Conservation (phyloP, 306 rosid species). For the Glycine tomentella region DNA sequence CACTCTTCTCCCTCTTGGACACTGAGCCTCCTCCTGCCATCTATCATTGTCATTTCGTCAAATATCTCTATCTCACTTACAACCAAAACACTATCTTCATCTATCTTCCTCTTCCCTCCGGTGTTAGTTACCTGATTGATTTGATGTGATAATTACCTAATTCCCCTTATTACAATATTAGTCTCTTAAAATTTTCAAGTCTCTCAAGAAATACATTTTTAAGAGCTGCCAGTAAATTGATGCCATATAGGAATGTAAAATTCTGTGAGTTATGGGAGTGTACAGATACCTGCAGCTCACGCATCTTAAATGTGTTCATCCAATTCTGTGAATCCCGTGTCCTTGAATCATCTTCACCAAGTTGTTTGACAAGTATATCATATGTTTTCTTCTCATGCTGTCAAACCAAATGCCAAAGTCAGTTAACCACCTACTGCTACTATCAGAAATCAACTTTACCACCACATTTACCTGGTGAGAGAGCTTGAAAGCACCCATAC, state of each 20-base stretch:
- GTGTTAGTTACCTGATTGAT: not conserved
- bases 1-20: not conserved
- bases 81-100: not conserved
- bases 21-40: constrained; percentile 4
- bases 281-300: no score
- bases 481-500: constrained; percentile 97
- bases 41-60: not conserved
- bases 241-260: not conserved
- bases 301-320: no score
- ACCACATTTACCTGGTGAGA: constrained; percentile 81
- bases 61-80: not conserved
- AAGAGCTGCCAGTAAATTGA: not conserved
- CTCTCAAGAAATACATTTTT: constrained; percentile 12
- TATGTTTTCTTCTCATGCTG: no score
- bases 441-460: not conserved
- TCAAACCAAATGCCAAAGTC: constrained; percentile 40
- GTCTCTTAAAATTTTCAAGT: not conserved
- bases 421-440: constrained; percentile 23
- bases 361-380: no score
- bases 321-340: no score
- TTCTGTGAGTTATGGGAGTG: not conserved
- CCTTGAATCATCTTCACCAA: no score
- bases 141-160: not conserved
- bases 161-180: constrained; percentile 7
- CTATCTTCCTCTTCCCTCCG: not conserved